phyloP scores from a whole-genome alignment of 345 rosid genomes.

The Microcos paniculata region DNA sequence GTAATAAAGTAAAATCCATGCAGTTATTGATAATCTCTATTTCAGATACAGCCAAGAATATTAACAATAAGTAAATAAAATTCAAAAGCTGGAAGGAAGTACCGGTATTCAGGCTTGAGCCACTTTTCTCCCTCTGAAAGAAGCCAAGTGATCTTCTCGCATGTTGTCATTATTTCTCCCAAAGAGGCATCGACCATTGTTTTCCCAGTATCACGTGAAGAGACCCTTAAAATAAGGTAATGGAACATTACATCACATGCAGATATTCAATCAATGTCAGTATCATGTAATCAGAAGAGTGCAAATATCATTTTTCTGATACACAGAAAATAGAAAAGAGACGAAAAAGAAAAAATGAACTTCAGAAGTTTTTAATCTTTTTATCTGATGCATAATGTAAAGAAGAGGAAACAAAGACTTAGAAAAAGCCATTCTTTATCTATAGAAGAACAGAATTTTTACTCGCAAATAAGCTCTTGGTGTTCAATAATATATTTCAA shows the following conservation, averaged over 20 bases:
- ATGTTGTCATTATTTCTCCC: slow-evolving; percentile 99
- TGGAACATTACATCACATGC: background rate
- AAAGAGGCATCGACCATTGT: slow-evolving; percentile 98
- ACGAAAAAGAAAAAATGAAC: background rate
- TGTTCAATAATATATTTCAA: slow-evolving; percentile 86
- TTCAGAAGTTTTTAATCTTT: background rate
- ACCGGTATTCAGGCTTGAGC: slow-evolving; percentile 95
- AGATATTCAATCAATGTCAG: background rate
- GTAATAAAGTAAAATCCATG: background rate
- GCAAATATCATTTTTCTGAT: background rate
- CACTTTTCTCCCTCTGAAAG: slow-evolving; percentile 96
- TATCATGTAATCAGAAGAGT: background rate
- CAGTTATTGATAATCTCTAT: background rate
- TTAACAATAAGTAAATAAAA: background rate
- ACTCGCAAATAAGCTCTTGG: slow-evolving; percentile 98
- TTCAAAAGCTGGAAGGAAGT: slow-evolving; percentile 22
- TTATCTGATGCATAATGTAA: background rate
- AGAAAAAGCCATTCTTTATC: background rate
- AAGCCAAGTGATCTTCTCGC: slow-evolving; percentile 99
- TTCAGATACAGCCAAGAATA: slow-evolving; percentile 3
- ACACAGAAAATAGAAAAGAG: background rate
- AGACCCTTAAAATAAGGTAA: slow-evolving; percentile 53
- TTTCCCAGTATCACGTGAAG: slow-evolving; percentile 98
- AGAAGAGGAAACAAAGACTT: background rate
- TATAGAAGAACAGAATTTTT: slow-evolving; percentile 31